Percentiles rank a stretch among this genome's conserved stretches.
Evolutionary conservation across 1,139 yeast species (phyloP).

Genomic region (Candida tetrigidarum): DNA sequence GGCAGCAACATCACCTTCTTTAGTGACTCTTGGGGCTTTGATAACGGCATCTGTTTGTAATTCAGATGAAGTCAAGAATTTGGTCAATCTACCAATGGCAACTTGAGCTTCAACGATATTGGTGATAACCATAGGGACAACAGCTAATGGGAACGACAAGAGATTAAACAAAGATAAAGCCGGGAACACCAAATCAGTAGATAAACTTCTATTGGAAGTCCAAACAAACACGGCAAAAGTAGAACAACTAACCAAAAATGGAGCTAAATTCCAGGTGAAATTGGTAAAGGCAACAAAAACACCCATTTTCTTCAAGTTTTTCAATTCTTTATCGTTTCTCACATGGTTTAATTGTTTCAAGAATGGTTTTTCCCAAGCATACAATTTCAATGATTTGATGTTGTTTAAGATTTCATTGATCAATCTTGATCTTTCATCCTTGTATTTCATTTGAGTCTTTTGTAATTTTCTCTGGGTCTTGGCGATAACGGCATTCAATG

Average conservation of each 20-base stretch:
- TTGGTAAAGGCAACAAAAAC: conserved; percentile 71
- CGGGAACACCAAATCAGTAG: conserved; percentile 95
- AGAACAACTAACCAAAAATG: conserved; percentile 87
- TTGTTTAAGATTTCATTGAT: conserved; percentile 90
- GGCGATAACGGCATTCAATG: conserved; percentile 78
- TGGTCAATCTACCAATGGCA: conserved; percentile 75
- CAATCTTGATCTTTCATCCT: conserved; percentile 54
- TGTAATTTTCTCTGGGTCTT: conserved; percentile 77
- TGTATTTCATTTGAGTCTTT: conserved; percentile 52
- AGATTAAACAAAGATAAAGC: conserved; percentile 87
- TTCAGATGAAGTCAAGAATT: conserved; percentile 77
- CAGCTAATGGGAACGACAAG: conserved; percentile 90
- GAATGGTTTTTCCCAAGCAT: conserved; percentile 95
- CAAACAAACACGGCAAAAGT: conserved; percentile 86
- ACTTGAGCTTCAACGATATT: conserved; percentile 90
- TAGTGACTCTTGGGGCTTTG: conserved; percentile 53
- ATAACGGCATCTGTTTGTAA: conserved; percentile 79
- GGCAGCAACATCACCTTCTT: conserved; percentile 72
- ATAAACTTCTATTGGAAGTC: conserved; percentile 65
- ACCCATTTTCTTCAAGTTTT: conserved; percentile 78
- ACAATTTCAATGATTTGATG: conserved; percentile 88
- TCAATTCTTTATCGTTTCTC: conserved; percentile 87
- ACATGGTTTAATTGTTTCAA: conserved; percentile 72
- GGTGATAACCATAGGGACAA: conserved; percentile 89
- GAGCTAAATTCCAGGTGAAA: conserved; percentile 87